These are phyloP conservation scores for Capronia epimyces DNA, from an alignment of 2,329 filamentous ascomycete species.

Conservation along the genomic window DNA sequence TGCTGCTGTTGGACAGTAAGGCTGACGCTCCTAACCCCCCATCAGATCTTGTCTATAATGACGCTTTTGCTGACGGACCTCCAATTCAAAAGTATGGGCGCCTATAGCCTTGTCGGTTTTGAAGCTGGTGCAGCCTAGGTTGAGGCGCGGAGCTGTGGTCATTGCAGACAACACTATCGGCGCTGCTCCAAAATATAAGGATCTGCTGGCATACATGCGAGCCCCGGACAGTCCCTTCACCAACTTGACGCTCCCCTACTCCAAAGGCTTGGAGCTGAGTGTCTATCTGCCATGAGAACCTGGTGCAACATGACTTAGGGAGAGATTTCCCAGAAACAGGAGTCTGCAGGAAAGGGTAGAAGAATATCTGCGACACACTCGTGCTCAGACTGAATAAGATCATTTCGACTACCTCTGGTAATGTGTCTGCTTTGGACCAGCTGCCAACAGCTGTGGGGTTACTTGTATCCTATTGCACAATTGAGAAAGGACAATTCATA, in stretches of 20 bases:
- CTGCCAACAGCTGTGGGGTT: neutral
- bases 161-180: slow-evolving; percentile 37
- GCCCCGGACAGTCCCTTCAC: slow-evolving; percentile 46
- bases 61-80: too few relatives aligned
- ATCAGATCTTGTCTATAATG: too few relatives aligned
- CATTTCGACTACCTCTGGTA: neutral
- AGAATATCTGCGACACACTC: neutral
- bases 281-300: slow-evolving; percentile 33
- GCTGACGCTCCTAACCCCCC: neutral
- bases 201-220: slow-evolving; percentile 30
- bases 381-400: neutral
- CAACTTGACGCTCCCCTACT: slow-evolving; percentile 46
- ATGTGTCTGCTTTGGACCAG: neutral
- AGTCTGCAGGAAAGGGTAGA: too few relatives aligned
- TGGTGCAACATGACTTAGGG: too few relatives aligned
- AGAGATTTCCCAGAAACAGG: too few relatives aligned
- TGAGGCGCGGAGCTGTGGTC: slow-evolving; percentile 36
- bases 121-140: slow-evolving; percentile 33
- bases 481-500: slow-evolving; percentile 10
- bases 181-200: slow-evolving; percentile 31
- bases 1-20: slow-evolving; percentile 35
- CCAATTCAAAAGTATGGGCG: slow-evolving; percentile 35
- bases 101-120: slow-evolving; percentile 37
- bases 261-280: slow-evolving; percentile 45
- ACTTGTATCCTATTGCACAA: neutral